Evolutionary conservation across 2,329 filamentous ascomycete genomes (phyloP), one percentile per base, ranked within the genome.

Genomic region (Sordariomycetes sp.): DNA sequence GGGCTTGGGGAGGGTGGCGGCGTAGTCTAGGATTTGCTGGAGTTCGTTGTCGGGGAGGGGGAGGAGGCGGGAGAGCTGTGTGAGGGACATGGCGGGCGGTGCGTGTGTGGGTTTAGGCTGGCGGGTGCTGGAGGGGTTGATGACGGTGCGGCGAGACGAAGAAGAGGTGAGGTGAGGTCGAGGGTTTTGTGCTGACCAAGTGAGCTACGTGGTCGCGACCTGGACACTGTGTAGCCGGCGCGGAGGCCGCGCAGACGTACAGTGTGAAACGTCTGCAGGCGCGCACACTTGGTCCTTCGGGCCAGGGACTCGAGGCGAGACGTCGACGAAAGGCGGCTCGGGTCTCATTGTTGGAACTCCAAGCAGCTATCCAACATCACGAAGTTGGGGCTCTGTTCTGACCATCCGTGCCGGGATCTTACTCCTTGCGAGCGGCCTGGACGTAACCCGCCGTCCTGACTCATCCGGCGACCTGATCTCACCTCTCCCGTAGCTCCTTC

Each of bases 31-130:
- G 51, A 96, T 80, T 67, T 97, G 89, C 65, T 84, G 82, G 35
- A 97, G 76, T 48, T 92, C 90, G 13, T 88, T 84, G 39, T 95
- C 84, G 39, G 95, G 90, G 12, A 97, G 76, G 8, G 90, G 90
- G 1, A 99, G 78, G 17, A 99, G 78, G 66, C 83, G 83, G 25
- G 85, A 84, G 8, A 99, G 81, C 66, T 90, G 89, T 54, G 86
- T 67, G 52, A 75, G 66, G 22, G 79, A 81, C 80, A 83, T 83
- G 42, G 13, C 15, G 22, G 22, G 20, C 13, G 6, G 24, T 2
- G 24, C 24, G 20, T 22, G 45, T 24, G 22, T 22, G 10, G 12
- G 20, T 50, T 12, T 6, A 22, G 24, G 45, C n/a, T n/a, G n/a
- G n/a, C n/a, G 6, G 22, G 20, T 2, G n/a, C 8, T n/a, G 8